phyloP scores from a whole-genome alignment of 495 filamentous ascomycete species.

The Aspergillus avenaceus region DNA sequence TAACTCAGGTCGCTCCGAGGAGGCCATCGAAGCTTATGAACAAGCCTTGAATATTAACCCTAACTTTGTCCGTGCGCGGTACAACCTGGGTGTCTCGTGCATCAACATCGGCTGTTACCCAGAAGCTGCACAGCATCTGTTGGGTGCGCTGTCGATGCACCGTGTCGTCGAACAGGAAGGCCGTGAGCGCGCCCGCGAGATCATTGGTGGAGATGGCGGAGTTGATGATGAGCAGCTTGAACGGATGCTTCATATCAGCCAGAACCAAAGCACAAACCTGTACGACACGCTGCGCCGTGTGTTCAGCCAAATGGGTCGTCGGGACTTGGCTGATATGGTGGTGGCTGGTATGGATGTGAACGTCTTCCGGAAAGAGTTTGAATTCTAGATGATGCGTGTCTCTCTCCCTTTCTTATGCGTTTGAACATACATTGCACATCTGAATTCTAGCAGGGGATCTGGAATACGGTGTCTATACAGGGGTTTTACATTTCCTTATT shows the following conservation, averaged over 20 bases:
- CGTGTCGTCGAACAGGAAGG: conserved; percentile 85
- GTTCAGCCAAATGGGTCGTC: conserved; percentile 87
- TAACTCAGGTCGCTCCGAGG: conserved; percentile 87
- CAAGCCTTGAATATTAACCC: conserved; percentile 81
- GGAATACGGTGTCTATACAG: background rate
- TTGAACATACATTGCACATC: background rate
- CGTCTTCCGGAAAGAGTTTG: conserved; percentile 76
- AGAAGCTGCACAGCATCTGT: conserved; percentile 90
- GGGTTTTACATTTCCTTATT: too few relatives aligned
- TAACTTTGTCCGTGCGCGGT: conserved; percentile 94
- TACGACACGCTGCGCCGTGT: conserved; percentile 90
- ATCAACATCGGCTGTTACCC: conserved; percentile 96
- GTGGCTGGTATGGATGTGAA: conserved; percentile 88
- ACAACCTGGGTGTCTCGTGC: conserved; percentile 93
- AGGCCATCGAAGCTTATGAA: conserved; percentile 95
- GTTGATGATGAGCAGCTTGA: conserved; percentile 68
- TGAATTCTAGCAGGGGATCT: background rate
- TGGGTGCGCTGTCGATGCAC: conserved; percentile 94
- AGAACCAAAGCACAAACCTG: conserved; percentile 95
- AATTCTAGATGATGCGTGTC: conserved; percentile 48
- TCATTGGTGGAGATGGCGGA: conserved; percentile 60
- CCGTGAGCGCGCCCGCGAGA: conserved; percentile 73
- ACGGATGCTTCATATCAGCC: conserved; percentile 65
- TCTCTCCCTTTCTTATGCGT: background rate
- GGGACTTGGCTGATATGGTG: conserved; percentile 84